phyloP scores from a whole-genome alignment of 768 basidiomycete genomes.

The Panaeolus papilionaceus region DNA sequence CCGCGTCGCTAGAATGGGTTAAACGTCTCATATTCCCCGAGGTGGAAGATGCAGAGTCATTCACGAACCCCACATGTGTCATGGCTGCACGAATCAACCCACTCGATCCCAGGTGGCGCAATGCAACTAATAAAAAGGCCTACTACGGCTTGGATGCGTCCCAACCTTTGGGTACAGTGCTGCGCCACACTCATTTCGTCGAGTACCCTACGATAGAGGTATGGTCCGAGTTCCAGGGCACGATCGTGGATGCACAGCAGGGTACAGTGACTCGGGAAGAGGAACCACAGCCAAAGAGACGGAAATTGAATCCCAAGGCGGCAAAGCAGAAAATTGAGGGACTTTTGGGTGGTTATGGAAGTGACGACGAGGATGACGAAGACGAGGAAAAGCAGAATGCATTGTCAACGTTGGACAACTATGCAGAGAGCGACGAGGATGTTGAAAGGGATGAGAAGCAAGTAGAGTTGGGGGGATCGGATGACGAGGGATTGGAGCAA shows the following conservation, averaged over 20 bases:
- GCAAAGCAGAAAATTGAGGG: conserved; percentile 62
- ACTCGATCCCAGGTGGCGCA: conserved; percentile 36
- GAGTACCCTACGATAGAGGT: conserved; percentile 88
- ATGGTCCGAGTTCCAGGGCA: conserved; percentile 71
- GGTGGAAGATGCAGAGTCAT: conserved; percentile 60
- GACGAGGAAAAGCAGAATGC: conserved; percentile 34
- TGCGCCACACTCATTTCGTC: conserved; percentile 71
- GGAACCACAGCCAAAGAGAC: conserved; percentile 54
- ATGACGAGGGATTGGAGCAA: conserved; percentile 40
- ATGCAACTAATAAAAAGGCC: conserved; percentile 34
- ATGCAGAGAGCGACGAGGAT: conserved; percentile 57
- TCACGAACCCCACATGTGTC: conserved; percentile 63
- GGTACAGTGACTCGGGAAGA: conserved; percentile 41
- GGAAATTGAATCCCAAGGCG: conserved; percentile 57
- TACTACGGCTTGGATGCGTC: conserved; percentile 66
- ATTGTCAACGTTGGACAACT: conserved; percentile 48
- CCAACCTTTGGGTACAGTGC: conserved; percentile 48
- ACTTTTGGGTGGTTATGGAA: conserved; percentile 51
- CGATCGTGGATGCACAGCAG: conserved; percentile 62
- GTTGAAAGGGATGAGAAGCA: conserved; percentile 24
- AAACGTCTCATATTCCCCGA: conserved; percentile 56
- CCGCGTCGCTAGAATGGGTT: conserved; percentile 59
- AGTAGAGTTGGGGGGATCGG: conserved; percentile 38
- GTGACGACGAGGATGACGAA: conserved; percentile 45
- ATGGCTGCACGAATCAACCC: conserved; percentile 49